Evolutionary conservation across 148 eudicot genomes (phyloP), one percentile per base, ranked within the genome.

Genomic region (Euryodendron excelsum): DNA sequence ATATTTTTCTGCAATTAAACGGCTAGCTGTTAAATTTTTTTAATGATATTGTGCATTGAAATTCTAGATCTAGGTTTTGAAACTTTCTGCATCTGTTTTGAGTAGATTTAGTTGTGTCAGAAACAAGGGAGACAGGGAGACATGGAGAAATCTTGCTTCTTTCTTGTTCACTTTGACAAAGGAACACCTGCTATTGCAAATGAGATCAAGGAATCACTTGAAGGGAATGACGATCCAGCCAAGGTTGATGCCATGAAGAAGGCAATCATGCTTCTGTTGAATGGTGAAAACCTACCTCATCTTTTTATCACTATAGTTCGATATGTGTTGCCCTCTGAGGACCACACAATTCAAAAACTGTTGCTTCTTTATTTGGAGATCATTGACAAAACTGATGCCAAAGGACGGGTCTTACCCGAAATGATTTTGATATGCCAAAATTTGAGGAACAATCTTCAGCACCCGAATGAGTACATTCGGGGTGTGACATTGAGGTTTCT

Each of bases 351-450:
- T 80, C 93, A 92, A 77, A 92, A 90, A 77, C 85, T 92, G 55
- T 80, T 92, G 80, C 77, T 92, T 76, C 84, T 88, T 45, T 92
- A 92, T 79, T 83, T 92, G 84, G 96, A 92, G 80, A 90, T 90
- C 37, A 92, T 88, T 80, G 91, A 92, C 52, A 92, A 92, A 86
- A 92, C 93, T 18, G 97, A 92, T 86, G 81, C 89, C n/a, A 80
- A 79, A 76, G 97, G 97, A 21, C 80, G 82, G 23, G 86, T 90
- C 30, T 78, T 92, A 15, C 93, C 91, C 31, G 97, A 92, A 79
- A 92, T 90, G 97, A 92, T 92, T 65, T 92, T 90, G 97, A 92
- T 92, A 67, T 92, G 97, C 84, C 97, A 92, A 73, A 90, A 92
- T 72, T 66, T 92, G 76, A 84, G 89, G 80, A 90, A 90, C 78